phyloP scores from a whole-genome alignment of 2,329 filamentous ascomycete genomes.

The Aspergillus quadrilineatus region DNA sequence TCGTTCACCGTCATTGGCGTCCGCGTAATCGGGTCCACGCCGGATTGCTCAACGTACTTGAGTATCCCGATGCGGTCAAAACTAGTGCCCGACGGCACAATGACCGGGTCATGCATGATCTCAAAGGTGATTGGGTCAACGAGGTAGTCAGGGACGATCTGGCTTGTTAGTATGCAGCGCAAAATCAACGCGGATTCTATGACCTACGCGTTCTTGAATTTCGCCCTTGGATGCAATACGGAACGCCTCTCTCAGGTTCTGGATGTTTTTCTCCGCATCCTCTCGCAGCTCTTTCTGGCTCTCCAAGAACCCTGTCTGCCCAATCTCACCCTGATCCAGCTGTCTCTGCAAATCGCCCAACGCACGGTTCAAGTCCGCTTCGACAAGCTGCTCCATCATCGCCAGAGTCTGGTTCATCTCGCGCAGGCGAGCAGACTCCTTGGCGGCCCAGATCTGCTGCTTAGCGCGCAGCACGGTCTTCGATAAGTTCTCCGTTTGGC shows the following conservation, averaged over 20 bases:
- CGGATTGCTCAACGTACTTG: slow-evolving; percentile 75
- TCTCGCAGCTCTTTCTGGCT: slow-evolving; percentile 58
- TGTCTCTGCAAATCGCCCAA: slow-evolving; percentile 36
- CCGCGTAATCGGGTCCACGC: slow-evolving; percentile 79
- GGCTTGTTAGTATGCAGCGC: slow-evolving; percentile 12
- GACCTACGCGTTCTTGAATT: slow-evolving; percentile 43
- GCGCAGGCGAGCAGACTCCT: slow-evolving; percentile 55
- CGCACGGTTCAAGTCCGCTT: slow-evolving; percentile 40
- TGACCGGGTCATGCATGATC: slow-evolving; percentile 53
- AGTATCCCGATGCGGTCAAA: slow-evolving; percentile 85
- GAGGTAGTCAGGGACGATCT: slow-evolving; percentile 50
- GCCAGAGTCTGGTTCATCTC: slow-evolving; percentile 46
- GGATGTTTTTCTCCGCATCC: slow-evolving; percentile 49
- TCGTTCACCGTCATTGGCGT: slow-evolving; percentile 68
- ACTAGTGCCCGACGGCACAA: slow-evolving; percentile 74
- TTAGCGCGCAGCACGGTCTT: slow-evolving; percentile 75
- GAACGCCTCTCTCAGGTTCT: slow-evolving; percentile 47
- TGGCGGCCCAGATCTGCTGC: slow-evolving; percentile 78
- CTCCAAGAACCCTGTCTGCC: slow-evolving; percentile 68
- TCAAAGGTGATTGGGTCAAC: slow-evolving; percentile 52
- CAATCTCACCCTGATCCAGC: slow-evolving; percentile 45
- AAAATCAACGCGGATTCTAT: neutral
- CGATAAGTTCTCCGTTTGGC: slow-evolving; percentile 68
- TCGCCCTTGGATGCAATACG: slow-evolving; percentile 42
- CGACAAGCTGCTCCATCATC: slow-evolving; percentile 42